A percentile compares a stretch with the other conserved stretches of the same genome.
Conservation (phyloP, 139 green algal genomes). For the Parachlorella kessleri region DNA sequence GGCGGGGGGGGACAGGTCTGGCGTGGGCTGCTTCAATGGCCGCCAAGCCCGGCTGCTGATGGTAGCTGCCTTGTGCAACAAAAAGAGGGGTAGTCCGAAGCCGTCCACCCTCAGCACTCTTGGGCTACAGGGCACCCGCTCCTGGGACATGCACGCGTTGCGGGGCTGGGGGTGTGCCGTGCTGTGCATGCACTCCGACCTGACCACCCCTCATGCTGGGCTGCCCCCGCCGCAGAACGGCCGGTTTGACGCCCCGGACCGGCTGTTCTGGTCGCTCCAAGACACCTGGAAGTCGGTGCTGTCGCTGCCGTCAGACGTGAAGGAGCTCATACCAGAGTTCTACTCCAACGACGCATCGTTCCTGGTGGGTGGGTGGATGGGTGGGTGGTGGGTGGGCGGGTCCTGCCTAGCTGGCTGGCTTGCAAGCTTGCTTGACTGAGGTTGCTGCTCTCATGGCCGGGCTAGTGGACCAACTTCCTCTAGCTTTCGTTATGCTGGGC, state of each 20-base stretch:
- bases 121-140: no score
- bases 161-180: no score
- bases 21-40: no score
- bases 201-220: no score
- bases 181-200: no score
- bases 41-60: neutral
- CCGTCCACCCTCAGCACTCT: no score
- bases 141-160: no score
- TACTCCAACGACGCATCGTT: slow-evolving; percentile 66
- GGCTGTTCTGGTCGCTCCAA: slow-evolving; percentile 60
- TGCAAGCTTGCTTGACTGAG: no score
- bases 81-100: neutral
- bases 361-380: slow-evolving; percentile 42
- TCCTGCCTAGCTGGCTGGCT: no score
- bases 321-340: slow-evolving; percentile 86
- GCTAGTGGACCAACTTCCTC: no score
- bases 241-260: slow-evolving; percentile 65
- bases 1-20: neutral
- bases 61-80: neutral
- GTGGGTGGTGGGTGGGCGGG: neutral
- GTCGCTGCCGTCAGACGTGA: slow-evolving; percentile 63
- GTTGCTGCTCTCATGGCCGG: no score
- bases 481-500: no score
- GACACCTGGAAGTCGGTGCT: slow-evolving; percentile 62
- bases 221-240: slow-evolving; percentile 54